Evolutionary conservation across 768 basidiomycete genomes (phyloP).

Genomic region (Phlebiopsis gigantea): DNA sequence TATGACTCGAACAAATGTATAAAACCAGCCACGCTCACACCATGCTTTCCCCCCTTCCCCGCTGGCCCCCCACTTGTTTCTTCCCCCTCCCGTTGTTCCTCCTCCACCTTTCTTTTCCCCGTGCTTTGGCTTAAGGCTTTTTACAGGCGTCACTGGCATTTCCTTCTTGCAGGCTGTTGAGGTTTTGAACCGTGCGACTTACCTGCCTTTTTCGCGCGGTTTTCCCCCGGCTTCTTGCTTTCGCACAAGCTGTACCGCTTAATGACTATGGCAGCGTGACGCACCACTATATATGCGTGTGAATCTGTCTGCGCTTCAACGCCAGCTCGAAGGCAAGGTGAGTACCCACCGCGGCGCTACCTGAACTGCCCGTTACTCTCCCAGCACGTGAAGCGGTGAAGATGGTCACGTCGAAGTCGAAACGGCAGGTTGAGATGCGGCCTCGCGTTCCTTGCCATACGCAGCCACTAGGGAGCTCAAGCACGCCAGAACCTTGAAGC

Average conservation of each 20-base stretch:
- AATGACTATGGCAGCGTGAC: neutral
- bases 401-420: neutral
- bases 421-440: neutral
- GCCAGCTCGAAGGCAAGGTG: neutral
- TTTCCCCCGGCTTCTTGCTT: too few species aligned
- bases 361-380: neutral
- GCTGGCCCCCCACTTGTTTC: neutral
- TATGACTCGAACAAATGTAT: constrained; percentile 13
- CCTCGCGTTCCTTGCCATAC: neutral
- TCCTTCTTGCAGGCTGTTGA: neutral
- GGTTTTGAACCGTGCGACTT: constrained; percentile 1
- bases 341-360: neutral
- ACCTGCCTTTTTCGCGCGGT: neutral
- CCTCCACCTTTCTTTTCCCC: neutral
- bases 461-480: neutral
- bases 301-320: neutral
- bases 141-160: neutral
- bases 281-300: neutral
- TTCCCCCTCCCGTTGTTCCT: neutral
- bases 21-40: constrained; percentile 5
- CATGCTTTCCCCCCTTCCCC: constrained; percentile 7
- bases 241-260: neutral
- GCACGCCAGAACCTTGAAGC: neutral
- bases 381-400: neutral
- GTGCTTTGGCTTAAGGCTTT: neutral